phyloP scores from a whole-genome alignment of 805 yeast genomes.

The Maudiozyma serrabonitensis region DNA sequence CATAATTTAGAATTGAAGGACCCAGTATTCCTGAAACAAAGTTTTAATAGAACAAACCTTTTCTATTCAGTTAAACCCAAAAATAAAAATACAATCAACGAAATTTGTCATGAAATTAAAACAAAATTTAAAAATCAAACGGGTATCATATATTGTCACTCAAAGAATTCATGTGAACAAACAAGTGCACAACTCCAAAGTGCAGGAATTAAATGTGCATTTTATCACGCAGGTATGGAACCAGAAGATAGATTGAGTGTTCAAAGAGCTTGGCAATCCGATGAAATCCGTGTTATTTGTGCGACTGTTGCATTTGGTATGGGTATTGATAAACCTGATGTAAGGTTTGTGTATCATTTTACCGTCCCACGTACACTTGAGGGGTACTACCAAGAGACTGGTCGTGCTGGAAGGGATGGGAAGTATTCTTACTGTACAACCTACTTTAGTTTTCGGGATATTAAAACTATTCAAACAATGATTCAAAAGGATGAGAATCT shows the following conservation, averaged over 20 bases:
- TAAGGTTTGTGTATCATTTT: conserved; percentile 81
- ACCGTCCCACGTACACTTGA: conserved; percentile 86
- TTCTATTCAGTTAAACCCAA: conserved; percentile 71
- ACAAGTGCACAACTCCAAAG: conserved; percentile 53
- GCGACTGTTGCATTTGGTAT: conserved; percentile 98
- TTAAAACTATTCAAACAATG: conserved; percentile 62
- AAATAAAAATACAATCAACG: conserved; percentile 42
- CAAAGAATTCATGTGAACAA: conserved; percentile 80
- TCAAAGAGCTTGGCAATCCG: conserved; percentile 77
- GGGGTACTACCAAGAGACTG: conserved; percentile 97
- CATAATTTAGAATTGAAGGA: conserved; percentile 59
- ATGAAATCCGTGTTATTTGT: conserved; percentile 67
- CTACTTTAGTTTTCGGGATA: conserved; percentile 76
- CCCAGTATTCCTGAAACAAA: conserved; percentile 71
- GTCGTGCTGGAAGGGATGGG: conserved; percentile 98
- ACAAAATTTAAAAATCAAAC: conserved; percentile 46
- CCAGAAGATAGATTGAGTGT: conserved; percentile 61
- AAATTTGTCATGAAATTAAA: conserved; percentile 49
- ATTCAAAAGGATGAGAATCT: conserved; percentile 69
- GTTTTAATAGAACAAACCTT: conserved; percentile 84
- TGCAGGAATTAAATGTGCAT: conserved; percentile 59
- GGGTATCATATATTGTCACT: conserved; percentile 91
- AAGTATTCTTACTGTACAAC: conserved; percentile 69
- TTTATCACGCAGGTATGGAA: conserved; percentile 90
- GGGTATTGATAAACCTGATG: conserved; percentile 98